Percentiles rank a stretch among this genome's conserved stretches.
phyloP scores from a whole-genome alignment of 164 flowering plant genomes.

The Platanus orientalis region DNA sequence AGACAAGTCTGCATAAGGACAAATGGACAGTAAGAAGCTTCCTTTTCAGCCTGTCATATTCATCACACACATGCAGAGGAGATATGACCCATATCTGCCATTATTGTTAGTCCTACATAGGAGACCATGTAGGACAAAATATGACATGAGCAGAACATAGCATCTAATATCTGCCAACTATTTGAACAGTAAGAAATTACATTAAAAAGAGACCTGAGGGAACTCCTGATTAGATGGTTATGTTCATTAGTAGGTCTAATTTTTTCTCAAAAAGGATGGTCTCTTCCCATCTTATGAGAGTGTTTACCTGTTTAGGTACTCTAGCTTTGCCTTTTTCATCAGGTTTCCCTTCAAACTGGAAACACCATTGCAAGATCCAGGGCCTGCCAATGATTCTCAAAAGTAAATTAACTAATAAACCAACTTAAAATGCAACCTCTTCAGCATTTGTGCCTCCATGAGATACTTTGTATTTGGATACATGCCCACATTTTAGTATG shows the following conservation, averaged over 20 bases:
- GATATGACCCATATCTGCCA: too few species aligned
- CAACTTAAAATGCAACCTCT: background rate
- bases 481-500: background rate
- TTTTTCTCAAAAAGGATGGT: background rate
- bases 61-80: too few species aligned
- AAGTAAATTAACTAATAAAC: conserved; percentile 11
- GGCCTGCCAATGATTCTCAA: conserved; percentile 30
- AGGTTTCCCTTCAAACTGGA: conserved; percentile 60
- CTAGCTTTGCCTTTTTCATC: conserved; percentile 85
- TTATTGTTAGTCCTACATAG: background rate
- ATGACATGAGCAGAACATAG: background rate
- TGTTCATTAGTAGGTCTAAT: too few species aligned
- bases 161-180: background rate
- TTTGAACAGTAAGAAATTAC: background rate
- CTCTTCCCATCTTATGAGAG: background rate
- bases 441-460: background rate
- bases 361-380: conserved; percentile 38
- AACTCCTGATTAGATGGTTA: too few species aligned
- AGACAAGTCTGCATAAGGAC: background rate
- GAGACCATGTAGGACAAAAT: background rate
- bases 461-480: conserved; percentile 7
- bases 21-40: background rate
- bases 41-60: background rate
- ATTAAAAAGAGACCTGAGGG: too few species aligned
- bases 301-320: conserved; percentile 61